These are phyloP conservation scores for Fusarium bactridioides DNA, from an alignment of 2,329 filamentous ascomycete genomes.

Conservation along the genomic window DNA sequence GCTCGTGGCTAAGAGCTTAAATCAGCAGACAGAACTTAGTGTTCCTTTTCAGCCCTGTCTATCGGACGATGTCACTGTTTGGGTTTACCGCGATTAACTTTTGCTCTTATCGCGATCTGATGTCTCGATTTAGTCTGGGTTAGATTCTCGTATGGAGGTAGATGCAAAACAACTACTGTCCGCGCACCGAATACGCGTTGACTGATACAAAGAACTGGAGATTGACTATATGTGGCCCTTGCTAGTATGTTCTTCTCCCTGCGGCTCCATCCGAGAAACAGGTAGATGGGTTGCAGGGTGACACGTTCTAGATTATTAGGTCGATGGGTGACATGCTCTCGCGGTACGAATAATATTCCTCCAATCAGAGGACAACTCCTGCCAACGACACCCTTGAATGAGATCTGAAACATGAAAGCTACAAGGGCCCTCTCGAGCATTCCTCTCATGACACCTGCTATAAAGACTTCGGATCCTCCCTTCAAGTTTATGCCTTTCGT, in stretches of 20 bases:
- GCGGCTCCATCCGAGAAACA: neutral
- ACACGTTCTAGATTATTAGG: neutral
- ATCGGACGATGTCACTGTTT: neutral
- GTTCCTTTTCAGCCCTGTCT: conserved; percentile 2
- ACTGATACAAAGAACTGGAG: neutral
- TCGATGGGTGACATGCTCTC: neutral
- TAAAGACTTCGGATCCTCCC: neutral
- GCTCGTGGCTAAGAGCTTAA: no score
- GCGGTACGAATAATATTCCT: conserved; percentile 2
- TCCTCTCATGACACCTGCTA: neutral
- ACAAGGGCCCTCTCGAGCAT: neutral
- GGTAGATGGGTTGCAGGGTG: neutral
- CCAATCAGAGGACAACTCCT: neutral
- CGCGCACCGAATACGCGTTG: neutral
- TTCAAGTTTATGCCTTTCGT: no score
- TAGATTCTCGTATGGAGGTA: neutral
- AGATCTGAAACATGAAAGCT: conserved; percentile 23
- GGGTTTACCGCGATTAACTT: neutral
- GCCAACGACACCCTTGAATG: neutral
- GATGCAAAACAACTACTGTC: neutral
- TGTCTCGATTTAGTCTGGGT: neutral
- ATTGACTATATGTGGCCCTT: neutral
- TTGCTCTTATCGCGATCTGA: neutral
- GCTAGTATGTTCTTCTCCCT: neutral
- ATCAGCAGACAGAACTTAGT: no score